phyloP scores from a whole-genome alignment of 352 stramenopile species.

The Phytophthora colocasiae region DNA sequence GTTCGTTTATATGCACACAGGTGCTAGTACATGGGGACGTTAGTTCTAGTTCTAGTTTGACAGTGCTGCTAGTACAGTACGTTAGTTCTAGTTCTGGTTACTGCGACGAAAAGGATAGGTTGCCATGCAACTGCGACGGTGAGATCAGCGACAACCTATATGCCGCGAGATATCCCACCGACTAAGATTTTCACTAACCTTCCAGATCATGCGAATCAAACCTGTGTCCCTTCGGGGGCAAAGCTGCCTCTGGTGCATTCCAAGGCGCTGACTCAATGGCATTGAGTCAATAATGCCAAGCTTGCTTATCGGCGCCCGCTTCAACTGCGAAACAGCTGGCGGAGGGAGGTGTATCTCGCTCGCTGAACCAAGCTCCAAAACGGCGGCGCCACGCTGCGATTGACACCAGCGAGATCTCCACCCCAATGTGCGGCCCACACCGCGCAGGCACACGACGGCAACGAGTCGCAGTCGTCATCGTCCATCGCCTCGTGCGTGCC shows the following conservation, averaged over 20 bases:
- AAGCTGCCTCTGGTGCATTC: neutral
- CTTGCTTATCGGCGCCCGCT: slow-evolving; percentile 17
- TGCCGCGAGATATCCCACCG: neutral
- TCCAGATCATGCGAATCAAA: slow-evolving; percentile 6
- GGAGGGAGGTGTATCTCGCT: slow-evolving; percentile 19
- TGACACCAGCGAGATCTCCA: neutral
- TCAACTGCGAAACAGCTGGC: slow-evolving; percentile 36
- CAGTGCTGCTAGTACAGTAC: too few relatives aligned
- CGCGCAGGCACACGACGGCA: neutral
- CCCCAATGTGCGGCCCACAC: too few relatives aligned
- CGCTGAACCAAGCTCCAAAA: slow-evolving; percentile 19
- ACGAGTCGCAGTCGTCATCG: slow-evolving; percentile 23
- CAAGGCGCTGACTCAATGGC: neutral
- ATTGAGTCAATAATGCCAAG: neutral
- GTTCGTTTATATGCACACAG: too few relatives aligned
- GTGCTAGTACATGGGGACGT: too few relatives aligned
- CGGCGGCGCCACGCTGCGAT: slow-evolving; percentile 10
- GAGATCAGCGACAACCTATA: neutral
- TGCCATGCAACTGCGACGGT: neutral
- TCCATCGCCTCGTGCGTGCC: slow-evolving; percentile 24
- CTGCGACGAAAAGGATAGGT: neutral
- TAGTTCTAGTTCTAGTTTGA: neutral
- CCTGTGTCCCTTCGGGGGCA: slow-evolving; percentile 8
- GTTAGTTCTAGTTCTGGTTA: neutral
- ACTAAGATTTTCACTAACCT: slow-evolving; percentile 25